These are phyloP conservation scores for Cryptococcus deneoformans DNA, from an alignment of 1,284 basidiomycete species.

Conservation along the genomic window DNA sequence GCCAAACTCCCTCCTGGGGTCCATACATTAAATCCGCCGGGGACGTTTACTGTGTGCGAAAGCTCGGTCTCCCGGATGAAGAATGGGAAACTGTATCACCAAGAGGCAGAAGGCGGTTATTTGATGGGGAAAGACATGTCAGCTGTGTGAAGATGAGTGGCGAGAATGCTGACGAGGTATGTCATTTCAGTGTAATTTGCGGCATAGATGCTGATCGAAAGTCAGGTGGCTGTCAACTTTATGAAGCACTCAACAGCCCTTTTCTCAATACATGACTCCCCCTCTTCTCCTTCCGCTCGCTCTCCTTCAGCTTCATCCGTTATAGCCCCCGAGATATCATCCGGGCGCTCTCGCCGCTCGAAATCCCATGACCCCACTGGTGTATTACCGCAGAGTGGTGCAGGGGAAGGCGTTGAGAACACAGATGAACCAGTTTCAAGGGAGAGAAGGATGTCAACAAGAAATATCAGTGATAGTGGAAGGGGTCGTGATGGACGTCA, in stretches of 20 bases:
- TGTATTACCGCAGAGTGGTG: too few relatives aligned
- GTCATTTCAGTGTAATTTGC: slow-evolving; percentile 8
- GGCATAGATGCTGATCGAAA: background rate
- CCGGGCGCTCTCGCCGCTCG: too few relatives aligned
- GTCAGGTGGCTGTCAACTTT: slow-evolving; percentile 57
- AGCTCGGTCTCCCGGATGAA: slow-evolving; percentile 62
- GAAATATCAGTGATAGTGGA: too few relatives aligned
- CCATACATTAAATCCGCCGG: slow-evolving; percentile 46
- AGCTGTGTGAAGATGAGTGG: slow-evolving; percentile 75
- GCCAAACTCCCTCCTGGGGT: slow-evolving; percentile 71
- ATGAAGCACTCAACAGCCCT: slow-evolving; percentile 73
- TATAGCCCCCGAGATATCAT: background rate
- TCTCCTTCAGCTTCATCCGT: background rate
- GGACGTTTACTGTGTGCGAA: slow-evolving; percentile 72
- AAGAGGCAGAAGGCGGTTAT: slow-evolving; percentile 28
- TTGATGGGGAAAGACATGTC: slow-evolving; percentile 58
- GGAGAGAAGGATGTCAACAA: too few relatives aligned
- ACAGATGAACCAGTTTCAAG: too few relatives aligned
- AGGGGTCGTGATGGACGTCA: too few relatives aligned
- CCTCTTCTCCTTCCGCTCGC: slow-evolving; percentile 23
- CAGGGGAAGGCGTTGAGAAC: too few relatives aligned
- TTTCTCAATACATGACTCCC: slow-evolving; percentile 73
- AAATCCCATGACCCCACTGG: too few relatives aligned
- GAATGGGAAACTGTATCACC: slow-evolving; percentile 34
- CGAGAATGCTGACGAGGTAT: slow-evolving; percentile 74